These are phyloP conservation scores for Candida anglica DNA, from an alignment of 805 yeast genomes.

Conservation along the genomic window DNA sequence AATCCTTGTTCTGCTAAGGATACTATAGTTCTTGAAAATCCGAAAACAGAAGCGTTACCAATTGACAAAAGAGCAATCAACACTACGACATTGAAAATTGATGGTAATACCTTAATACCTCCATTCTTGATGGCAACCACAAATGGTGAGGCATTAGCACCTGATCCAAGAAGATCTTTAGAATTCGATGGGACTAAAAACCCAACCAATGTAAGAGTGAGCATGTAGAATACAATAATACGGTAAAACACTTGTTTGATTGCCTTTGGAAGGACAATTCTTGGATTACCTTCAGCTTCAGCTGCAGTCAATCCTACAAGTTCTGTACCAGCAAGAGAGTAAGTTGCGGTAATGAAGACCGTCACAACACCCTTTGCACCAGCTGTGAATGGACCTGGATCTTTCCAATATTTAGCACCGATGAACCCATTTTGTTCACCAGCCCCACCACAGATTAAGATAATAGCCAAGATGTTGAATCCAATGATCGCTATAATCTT, in stretches of 20 bases:
- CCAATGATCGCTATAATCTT: slow-evolving; percentile 63
- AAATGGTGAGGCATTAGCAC: slow-evolving; percentile 26
- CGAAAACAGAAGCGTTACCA: slow-evolving; percentile 42
- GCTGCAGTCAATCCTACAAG: slow-evolving; percentile 40
- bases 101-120: slow-evolving; percentile 34
- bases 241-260: slow-evolving; percentile 42
- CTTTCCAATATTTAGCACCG: slow-evolving; percentile 48
- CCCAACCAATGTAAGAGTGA: slow-evolving; percentile 46
- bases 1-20: slow-evolving; percentile 38
- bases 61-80: slow-evolving; percentile 38
- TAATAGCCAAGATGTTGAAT: slow-evolving; percentile 48
- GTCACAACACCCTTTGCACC: slow-evolving; percentile 41
- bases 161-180: slow-evolving; percentile 21
- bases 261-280: slow-evolving; percentile 35
- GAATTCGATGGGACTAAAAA: slow-evolving; percentile 49
- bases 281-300: slow-evolving; percentile 34
- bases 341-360: slow-evolving; percentile 39
- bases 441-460: slow-evolving; percentile 43
- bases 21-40: slow-evolving; percentile 38
- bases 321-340: slow-evolving; percentile 39
- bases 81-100: slow-evolving; percentile 37
- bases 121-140: slow-evolving; percentile 30
- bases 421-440: slow-evolving; percentile 46
- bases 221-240: slow-evolving; percentile 37
- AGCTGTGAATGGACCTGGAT: slow-evolving; percentile 53